Percentiles rank a stretch among this genome's conserved stretches.
Conservation (phyloP, 768 basidiomycete genomes). For the Auriscalpium orientale region DNA sequence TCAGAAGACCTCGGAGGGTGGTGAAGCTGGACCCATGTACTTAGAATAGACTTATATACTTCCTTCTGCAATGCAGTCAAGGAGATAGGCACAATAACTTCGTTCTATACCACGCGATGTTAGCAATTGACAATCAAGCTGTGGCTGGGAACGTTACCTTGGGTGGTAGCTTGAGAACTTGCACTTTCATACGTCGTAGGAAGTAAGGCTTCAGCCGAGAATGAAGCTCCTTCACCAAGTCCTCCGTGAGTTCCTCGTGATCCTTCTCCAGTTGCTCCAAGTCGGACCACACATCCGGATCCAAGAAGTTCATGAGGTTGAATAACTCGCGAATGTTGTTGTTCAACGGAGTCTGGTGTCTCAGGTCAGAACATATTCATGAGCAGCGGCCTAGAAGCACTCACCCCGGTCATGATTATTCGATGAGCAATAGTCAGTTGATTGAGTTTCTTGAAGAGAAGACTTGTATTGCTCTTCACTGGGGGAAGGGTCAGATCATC, state of each 20-base stretch:
- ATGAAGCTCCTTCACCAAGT: slow-evolving; percentile 75
- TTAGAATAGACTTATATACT: slow-evolving; percentile 79
- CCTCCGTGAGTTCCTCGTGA: slow-evolving; percentile 72
- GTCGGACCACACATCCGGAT: slow-evolving; percentile 68
- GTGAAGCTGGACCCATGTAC: slow-evolving; percentile 29
- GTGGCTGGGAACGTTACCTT: slow-evolving; percentile 45
- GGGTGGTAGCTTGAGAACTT: slow-evolving; percentile 85
- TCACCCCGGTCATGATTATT: slow-evolving; percentile 83
- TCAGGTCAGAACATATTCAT: neutral
- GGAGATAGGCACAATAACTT: slow-evolving; percentile 86
- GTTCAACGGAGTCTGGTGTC: slow-evolving; percentile 76
- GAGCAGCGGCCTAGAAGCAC: slow-evolving; percentile 15
- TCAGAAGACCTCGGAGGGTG: slow-evolving; percentile 13
- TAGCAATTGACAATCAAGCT: too few relatives aligned
- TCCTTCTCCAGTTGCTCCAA: slow-evolving; percentile 66
- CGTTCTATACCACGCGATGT: slow-evolving; percentile 45
- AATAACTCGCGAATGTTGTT: slow-evolving; percentile 96
- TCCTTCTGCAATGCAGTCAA: slow-evolving; percentile 84
- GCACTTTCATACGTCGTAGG: slow-evolving; percentile 86
- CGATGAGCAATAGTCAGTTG: slow-evolving; percentile 74
- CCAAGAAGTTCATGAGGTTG: slow-evolving; percentile 95
- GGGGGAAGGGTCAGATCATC: slow-evolving; percentile 10
- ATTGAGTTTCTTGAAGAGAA: slow-evolving; percentile 77
- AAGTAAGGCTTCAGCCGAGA: slow-evolving; percentile 80
- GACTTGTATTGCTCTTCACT: slow-evolving; percentile 80